A percentile compares a stretch with the other conserved stretches of the same genome.
phyloP scores from a whole-genome alignment of 169 alveolate species.

The Ichthyophthirius multifiliis region DNA sequence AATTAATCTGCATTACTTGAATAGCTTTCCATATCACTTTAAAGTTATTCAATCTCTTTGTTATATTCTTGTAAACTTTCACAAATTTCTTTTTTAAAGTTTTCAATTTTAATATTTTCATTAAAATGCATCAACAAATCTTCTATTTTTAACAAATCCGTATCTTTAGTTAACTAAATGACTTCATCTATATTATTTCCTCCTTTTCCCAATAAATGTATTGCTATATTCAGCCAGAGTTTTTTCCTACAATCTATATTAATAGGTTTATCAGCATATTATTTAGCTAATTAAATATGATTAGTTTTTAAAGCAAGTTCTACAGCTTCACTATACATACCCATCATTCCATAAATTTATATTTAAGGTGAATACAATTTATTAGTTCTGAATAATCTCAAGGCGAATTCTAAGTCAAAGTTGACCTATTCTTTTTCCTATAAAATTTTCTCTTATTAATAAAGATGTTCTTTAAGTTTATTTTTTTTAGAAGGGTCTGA shows the following conservation, averaged over 20 bases:
- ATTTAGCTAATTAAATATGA: constrained; percentile 58
- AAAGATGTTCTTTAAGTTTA: constrained; percentile 16
- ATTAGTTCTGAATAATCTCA: constrained; percentile 10
- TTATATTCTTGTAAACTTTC: constrained; percentile 57
- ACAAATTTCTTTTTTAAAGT: constrained; percentile 62
- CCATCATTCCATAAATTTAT: constrained; percentile 61
- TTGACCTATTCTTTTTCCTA: constrained; percentile 13
- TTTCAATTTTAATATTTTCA: constrained; percentile 60
- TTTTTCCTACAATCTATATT: constrained; percentile 52
- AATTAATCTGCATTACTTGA: constrained; percentile 66
- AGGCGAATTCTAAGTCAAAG: constrained; percentile 41
- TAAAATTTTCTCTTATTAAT: neutral
- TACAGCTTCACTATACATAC: constrained; percentile 69
- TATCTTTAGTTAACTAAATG: constrained; percentile 47
- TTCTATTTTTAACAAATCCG: constrained; percentile 52
- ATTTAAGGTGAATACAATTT: constrained; percentile 46
- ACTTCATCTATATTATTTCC: constrained; percentile 34
- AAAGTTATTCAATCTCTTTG: constrained; percentile 50
- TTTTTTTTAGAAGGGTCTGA: constrained; percentile 14
- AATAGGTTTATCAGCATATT: constrained; percentile 53
- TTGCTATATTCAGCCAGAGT: constrained; percentile 71
- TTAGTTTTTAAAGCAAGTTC: constrained; percentile 53
- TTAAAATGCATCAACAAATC: constrained; percentile 66
- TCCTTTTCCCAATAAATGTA: constrained; percentile 16
- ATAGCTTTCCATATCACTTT: constrained; percentile 47